A percentile compares a stretch with the other conserved stretches of the same genome.
These are phyloP conservation scores for Rhododendron molle DNA, from an alignment of 148 eudicot genomes.

Conservation along the genomic window DNA sequence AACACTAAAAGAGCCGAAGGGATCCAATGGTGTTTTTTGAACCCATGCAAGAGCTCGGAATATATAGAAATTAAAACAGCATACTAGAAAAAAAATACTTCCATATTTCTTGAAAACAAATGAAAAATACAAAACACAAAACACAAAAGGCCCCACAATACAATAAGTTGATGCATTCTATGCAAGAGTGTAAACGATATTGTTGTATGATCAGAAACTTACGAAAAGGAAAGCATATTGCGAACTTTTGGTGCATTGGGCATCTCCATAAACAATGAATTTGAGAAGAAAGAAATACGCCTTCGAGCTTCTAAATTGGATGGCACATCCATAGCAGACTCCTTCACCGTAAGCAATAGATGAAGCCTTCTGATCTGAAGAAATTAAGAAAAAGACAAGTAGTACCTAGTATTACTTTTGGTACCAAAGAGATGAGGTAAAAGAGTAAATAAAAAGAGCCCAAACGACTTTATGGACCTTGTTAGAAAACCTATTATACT, in stretches of 20 bases:
- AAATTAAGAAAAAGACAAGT: neutral
- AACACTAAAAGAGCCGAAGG: neutral
- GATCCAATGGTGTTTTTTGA: neutral
- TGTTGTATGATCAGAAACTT: conserved; percentile 17
- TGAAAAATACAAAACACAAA: neutral
- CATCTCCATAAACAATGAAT: conserved; percentile 77
- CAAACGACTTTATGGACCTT: neutral
- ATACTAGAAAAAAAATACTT: neutral
- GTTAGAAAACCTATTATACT: neutral
- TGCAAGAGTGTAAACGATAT: neutral
- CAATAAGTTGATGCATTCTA: neutral
- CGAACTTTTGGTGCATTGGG: conserved; percentile 69
- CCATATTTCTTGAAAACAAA: neutral
- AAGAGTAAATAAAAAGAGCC: neutral
- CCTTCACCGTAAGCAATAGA: conserved; percentile 61
- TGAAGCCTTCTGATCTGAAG: conserved; percentile 55
- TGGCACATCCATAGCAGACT: conserved; percentile 73
- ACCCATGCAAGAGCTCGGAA: neutral
- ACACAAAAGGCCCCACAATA: neutral
- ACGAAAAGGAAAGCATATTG: conserved; percentile 73
- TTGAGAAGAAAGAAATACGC: conserved; percentile 66
- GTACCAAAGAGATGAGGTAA: neutral
- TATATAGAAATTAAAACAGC: neutral
- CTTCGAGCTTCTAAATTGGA: conserved; percentile 66
- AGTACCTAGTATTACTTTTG: neutral